phyloP scores from a whole-genome alignment of 2,329 filamentous ascomycete species.

The Neonectria coccinea region DNA sequence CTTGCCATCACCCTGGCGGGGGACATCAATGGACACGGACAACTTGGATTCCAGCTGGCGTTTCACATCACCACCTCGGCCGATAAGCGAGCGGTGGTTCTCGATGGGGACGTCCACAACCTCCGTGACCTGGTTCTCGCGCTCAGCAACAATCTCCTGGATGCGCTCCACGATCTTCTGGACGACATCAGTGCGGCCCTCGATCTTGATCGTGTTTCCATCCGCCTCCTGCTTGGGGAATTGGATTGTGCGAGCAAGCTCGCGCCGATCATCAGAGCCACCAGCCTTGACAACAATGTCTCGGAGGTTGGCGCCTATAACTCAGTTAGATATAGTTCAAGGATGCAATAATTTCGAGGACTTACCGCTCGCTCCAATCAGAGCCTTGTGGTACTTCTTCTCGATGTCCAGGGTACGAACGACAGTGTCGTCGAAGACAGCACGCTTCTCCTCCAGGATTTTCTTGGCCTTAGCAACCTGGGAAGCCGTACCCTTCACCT shows the following conservation, averaged over 20 bases:
- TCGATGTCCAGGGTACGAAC: constrained; percentile 89
- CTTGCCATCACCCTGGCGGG: constrained; percentile 85
- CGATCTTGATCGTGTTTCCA: constrained; percentile 86
- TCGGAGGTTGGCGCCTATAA: constrained; percentile 82
- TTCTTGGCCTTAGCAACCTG: constrained; percentile 94
- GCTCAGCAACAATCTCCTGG: constrained; percentile 82
- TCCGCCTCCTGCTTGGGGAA: constrained; percentile 91
- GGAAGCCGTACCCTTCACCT: constrained; percentile 90
- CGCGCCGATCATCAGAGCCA: constrained; percentile 86
- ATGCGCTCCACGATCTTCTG: constrained; percentile 90
- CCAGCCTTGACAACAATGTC: constrained; percentile 89
- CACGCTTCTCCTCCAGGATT: constrained; percentile 85
- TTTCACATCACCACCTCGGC: constrained; percentile 88
- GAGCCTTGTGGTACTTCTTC: constrained; percentile 88
- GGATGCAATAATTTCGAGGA: constrained; percentile 9
- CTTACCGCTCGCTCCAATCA: constrained; percentile 91
- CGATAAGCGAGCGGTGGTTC: constrained; percentile 92
- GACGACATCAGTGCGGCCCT: constrained; percentile 85
- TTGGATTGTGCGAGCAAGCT: constrained; percentile 88
- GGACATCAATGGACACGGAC: constrained; percentile 88
- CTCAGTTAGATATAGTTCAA: constrained; percentile 47
- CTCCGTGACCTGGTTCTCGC: constrained; percentile 84
- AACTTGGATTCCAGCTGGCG: constrained; percentile 88
- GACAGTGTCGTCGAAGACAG: constrained; percentile 90
- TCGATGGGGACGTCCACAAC: constrained; percentile 85